Conservation (phyloP, 495 filamentous ascomycete species). For the Bacidia gigantensis region DNA sequence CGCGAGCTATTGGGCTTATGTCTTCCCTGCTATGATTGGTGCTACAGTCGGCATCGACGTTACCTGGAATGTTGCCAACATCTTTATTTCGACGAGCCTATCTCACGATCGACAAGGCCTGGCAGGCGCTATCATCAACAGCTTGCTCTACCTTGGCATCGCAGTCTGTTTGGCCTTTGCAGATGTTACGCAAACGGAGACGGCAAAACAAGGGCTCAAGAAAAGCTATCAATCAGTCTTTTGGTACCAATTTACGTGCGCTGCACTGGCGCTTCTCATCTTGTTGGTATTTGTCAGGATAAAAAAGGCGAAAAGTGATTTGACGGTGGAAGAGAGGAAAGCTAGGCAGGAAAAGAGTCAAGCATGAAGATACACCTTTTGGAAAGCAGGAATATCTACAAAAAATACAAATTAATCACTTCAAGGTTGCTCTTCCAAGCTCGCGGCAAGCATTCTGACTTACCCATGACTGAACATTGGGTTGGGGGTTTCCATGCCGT, state of each 20-base stretch:
- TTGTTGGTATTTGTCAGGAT: conserved; percentile 50
- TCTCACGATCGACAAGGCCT: conserved; percentile 58
- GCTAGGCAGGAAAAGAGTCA: conserved; percentile 21
- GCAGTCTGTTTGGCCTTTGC: conserved; percentile 66
- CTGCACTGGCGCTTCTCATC: conserved; percentile 40
- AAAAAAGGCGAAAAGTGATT: conserved; percentile 49
- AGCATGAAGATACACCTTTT: too few relatives aligned
- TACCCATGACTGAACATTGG: too few relatives aligned
- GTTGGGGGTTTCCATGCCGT: too few relatives aligned
- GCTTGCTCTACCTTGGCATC: conserved; percentile 64
- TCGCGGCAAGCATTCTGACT: too few relatives aligned
- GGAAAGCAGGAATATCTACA: too few relatives aligned
- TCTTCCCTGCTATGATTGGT: conserved; percentile 74
- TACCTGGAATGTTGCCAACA: conserved; percentile 68
- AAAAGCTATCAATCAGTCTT: conserved; percentile 50
- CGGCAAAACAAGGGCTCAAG: conserved; percentile 29
- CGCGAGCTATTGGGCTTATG: conserved; percentile 53
- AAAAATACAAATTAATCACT: too few relatives aligned
- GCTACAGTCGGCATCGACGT: conserved; percentile 74
- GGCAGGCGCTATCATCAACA: conserved; percentile 57
- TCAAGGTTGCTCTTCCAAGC: too few relatives aligned
- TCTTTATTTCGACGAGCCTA: conserved; percentile 69
- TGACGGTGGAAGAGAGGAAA: conserved; percentile 53
- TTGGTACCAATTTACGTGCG: conserved; percentile 50
- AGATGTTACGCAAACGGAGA: conserved; percentile 50